Base-by-base conservation (phyloP, 495 filamentous ascomycete genomes). In the Xylaria grammica region DNA sequence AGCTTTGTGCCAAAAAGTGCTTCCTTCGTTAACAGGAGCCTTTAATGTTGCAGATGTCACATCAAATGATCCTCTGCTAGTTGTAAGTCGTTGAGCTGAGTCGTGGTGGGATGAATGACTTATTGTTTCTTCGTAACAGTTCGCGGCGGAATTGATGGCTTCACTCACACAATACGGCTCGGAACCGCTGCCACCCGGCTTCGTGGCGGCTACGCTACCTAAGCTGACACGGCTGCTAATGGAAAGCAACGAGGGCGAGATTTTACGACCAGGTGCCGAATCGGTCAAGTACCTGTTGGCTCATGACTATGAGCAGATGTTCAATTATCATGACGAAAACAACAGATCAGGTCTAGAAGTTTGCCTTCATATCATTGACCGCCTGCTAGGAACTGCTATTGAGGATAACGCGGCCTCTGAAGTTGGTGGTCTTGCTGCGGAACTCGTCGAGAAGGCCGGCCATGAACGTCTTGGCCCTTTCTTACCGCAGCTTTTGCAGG, bases 341-440 rank as follows among this genome's bases (percentile, higher is more conserved):
- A 89, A 89, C 54, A 91, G 93, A 67, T 90, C 87, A 29, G 96
- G 95, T 30, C 84, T 97, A 13, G 94, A 98, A 75, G 89, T 96
- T 19, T 89, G 91, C 26, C 84, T 99, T 45, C 82, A 92, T 57
- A 94, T 99, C 68, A 94, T 99, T 68, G 95, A 97, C 74, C 90
- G 94, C n/a, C 83, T 99, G 5, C 84, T 99, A 22, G 87, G 90
- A 1, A 90, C 92, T 0, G 75, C 84, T 2, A 88, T 97, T 30
- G 90, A 93, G 55, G 95, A 98, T 67, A 91, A 91, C 58, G 91
- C 93, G 8, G 95, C 96, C n/a, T 90, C 92, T 7, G 96, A 98
- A 78, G 93, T 99, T 27, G 95, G 95, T 62, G 92, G 94, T 29
- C 84, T 99, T 53, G 95, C 95, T 0, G 95, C 94, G 0, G 95